Conservation (phyloP, 805 yeast species). For the Cyberlindnera lachancei region DNA sequence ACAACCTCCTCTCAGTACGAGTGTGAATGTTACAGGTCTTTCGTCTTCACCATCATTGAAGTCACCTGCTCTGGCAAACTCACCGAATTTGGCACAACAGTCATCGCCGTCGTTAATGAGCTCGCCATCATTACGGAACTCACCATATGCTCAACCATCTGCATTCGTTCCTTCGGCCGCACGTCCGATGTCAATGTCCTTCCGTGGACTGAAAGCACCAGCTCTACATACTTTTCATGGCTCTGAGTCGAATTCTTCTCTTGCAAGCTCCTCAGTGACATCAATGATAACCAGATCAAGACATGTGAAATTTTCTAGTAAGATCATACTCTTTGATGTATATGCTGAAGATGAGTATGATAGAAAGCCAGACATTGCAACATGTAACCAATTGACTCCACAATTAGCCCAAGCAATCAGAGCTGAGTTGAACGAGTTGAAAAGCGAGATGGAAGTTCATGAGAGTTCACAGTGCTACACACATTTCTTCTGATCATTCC, state of each 20-base stretch:
- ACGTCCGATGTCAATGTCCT: conserved; percentile 42
- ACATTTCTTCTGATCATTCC: conserved; percentile 58
- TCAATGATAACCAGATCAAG: conserved; percentile 10
- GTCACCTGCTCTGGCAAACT: conserved; percentile 6
- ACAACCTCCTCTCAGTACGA: conserved; percentile 13
- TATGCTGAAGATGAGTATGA: conserved; percentile 80
- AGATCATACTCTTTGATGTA: conserved; percentile 80
- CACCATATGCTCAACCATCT: conserved; percentile 18
- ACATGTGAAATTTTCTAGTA: conserved; percentile 62
- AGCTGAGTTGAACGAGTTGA: conserved; percentile 75
- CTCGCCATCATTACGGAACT: no score
- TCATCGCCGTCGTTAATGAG: no score
- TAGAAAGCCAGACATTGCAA: conserved; percentile 86
- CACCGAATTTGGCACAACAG: conserved; percentile 1
- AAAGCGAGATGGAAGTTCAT: conserved; percentile 78
- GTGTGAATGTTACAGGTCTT: neutral
- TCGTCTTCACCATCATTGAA: conserved; percentile 2
- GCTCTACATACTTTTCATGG: conserved; percentile 35
- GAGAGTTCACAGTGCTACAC: conserved; percentile 73
- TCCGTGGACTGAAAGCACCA: conserved; percentile 57
- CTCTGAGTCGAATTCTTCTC: conserved; percentile 13
- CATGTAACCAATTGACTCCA: conserved; percentile 89
- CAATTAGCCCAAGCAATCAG: conserved; percentile 76
- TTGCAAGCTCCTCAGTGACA: conserved; percentile 24
- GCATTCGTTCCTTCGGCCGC: conserved; percentile 11